Percentiles rank a stretch among this genome's conserved stretches.
Conservation (phyloP, 805 yeast species). For the Yamadazyma insecticola region DNA sequence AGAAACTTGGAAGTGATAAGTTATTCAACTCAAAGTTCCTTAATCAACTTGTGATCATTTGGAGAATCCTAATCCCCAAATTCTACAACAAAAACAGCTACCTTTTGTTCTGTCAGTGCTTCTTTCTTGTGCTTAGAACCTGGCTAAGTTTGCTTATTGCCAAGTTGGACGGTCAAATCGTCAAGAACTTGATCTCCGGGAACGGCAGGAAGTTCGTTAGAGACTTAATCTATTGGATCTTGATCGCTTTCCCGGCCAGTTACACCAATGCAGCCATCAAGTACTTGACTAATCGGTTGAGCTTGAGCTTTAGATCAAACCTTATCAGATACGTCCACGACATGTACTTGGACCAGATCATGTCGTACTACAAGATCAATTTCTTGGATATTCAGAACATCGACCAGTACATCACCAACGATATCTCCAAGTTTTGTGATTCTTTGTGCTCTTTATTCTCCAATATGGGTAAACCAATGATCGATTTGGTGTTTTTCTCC, state of each 20-base stretch:
- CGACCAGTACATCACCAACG: slow-evolving; percentile 85
- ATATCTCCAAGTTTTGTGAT: slow-evolving; percentile 73
- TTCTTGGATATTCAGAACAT: slow-evolving; percentile 53
- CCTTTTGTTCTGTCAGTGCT: slow-evolving; percentile 63
- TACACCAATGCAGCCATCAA: slow-evolving; percentile 89
- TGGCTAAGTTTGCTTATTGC: slow-evolving; percentile 85
- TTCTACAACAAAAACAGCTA: slow-evolving; percentile 62
- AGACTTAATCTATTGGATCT: slow-evolving; percentile 81
- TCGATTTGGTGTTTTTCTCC: slow-evolving; percentile 80
- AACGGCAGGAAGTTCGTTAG: slow-evolving; percentile 68
- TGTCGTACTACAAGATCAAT: slow-evolving; percentile 80
- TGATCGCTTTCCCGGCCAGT: slow-evolving; percentile 89
- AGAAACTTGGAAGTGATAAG: slow-evolving; percentile 24
- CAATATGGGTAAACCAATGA: slow-evolving; percentile 85
- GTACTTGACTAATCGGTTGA: slow-evolving; percentile 67
- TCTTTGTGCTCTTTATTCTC: slow-evolving; percentile 81
- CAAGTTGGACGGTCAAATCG: slow-evolving; percentile 86
- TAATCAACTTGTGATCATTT: slow-evolving; percentile 67
- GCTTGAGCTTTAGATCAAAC: slow-evolving; percentile 80
- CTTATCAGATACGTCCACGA: slow-evolving; percentile 86
- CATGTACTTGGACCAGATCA: slow-evolving; percentile 71
- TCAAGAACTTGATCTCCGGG: slow-evolving; percentile 80
- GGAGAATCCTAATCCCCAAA: slow-evolving; percentile 77
- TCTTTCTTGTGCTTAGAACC: slow-evolving; percentile 74
- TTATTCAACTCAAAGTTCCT: slow-evolving; percentile 58